phyloP scores from a whole-genome alignment of 139 green algal species.

The Chlorella sp. region DNA sequence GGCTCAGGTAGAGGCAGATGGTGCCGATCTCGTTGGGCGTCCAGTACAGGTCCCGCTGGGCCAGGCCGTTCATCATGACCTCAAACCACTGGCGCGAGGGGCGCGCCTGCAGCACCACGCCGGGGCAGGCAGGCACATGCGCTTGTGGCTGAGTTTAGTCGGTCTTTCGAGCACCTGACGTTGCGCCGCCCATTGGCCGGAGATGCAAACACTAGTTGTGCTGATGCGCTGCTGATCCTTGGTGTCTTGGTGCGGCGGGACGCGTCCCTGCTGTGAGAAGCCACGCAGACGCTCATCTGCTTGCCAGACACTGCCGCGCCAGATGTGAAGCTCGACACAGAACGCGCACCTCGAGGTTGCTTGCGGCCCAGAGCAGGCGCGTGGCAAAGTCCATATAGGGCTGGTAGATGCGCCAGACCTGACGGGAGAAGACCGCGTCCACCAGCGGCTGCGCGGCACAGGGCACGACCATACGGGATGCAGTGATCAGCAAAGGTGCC shows the following conservation, averaged over 20 bases:
- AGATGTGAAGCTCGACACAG: no score
- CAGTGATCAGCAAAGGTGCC: neutral
- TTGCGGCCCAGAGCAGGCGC: neutral
- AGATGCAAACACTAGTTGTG: no score
- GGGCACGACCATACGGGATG: neutral
- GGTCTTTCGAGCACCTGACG: no score
- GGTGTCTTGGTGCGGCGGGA: no score
- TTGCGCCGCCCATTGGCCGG: no score
- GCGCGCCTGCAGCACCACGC: no score
- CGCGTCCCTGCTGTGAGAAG: no score
- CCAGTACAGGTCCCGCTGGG: neutral
- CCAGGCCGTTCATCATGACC: neutral
- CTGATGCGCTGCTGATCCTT: no score
- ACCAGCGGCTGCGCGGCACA: neutral
- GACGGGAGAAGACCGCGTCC: neutral
- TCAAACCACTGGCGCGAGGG: neutral
- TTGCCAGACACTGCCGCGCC: no score
- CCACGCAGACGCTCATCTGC: no score
- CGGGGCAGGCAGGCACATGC: no score
- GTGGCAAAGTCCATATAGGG: neutral
- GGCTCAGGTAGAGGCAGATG: neutral
- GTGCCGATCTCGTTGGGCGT: neutral
- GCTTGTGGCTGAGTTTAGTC: no score
- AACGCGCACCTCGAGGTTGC: neutral
- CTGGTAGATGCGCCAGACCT: neutral